Percentiles rank a stretch among this genome's conserved stretches.
Evolutionary conservation across 2,329 filamentous ascomycete genomes (phyloP).

Genomic region (Monilinia vaccinii-corymbosi): DNA sequence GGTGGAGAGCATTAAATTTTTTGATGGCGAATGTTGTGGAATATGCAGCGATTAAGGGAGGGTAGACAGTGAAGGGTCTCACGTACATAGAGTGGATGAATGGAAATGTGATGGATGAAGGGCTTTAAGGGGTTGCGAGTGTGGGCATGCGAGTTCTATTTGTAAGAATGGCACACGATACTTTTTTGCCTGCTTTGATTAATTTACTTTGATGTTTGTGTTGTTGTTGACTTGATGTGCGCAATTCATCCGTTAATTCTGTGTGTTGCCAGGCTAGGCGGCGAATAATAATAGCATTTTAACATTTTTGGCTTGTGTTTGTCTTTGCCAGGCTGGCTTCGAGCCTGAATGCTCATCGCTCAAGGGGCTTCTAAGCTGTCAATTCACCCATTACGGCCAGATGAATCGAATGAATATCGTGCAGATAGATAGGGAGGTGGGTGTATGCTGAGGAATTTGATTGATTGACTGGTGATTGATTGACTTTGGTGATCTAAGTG

Average conservation of each 20-base stretch:
- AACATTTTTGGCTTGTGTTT: neutral
- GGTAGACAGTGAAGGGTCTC: neutral
- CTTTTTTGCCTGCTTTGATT: conserved; percentile 3
- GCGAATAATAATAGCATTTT: neutral
- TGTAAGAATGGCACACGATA: conserved; percentile 2
- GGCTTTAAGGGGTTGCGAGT: neutral
- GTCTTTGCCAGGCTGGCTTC: no score
- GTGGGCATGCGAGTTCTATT: neutral
- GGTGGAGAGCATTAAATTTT: conserved; percentile 47
- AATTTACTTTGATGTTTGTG: neutral
- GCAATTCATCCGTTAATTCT: neutral
- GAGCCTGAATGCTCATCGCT: no score
- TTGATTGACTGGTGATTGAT: no score
- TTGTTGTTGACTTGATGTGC: conserved; percentile 1
- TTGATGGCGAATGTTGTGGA: neutral
- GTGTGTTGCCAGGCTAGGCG: neutral
- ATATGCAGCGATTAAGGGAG: neutral
- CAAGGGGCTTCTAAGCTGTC: no score
- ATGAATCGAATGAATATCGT: no score
- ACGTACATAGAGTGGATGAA: neutral
- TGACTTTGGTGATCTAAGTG: no score
- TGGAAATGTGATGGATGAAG: neutral
- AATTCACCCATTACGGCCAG: no score
- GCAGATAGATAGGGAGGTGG: no score
- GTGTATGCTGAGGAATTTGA: no score